These are phyloP conservation scores for Fusarium keratoplasticum DNA, from an alignment of 2,329 filamentous ascomycete species.

Conservation along the genomic window DNA sequence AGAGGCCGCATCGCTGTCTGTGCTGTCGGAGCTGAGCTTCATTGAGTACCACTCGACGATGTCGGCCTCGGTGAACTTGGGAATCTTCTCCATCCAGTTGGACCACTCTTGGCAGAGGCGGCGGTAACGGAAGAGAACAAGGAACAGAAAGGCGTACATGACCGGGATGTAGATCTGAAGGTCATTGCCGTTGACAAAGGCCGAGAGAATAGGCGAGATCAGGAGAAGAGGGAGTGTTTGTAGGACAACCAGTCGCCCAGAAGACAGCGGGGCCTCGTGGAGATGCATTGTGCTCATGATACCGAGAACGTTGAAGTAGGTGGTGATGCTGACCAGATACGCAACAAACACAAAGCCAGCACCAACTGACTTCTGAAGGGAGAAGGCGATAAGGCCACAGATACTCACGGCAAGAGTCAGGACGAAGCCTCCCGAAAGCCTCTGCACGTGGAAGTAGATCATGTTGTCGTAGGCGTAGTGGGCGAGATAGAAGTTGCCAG, in stretches of 20 bases:
- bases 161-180: conserved; percentile 26
- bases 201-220: conserved; percentile 26
- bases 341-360: conserved; percentile 29
- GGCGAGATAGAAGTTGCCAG: conserved; percentile 30
- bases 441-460: conserved; percentile 34
- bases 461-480: conserved; percentile 37
- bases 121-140: conserved; percentile 19
- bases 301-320: conserved; percentile 33
- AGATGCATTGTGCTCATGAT: conserved; percentile 36
- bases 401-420: conserved; percentile 12
- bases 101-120: conserved; percentile 30
- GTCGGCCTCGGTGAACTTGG: conserved; percentile 23
- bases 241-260: conserved; percentile 20
- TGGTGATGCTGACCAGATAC: conserved; percentile 26
- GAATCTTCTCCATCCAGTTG: conserved; percentile 32
- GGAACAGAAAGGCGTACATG: conserved; percentile 26
- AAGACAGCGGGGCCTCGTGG: conserved; percentile 18
- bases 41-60: conserved; percentile 27
- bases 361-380: conserved; percentile 15
- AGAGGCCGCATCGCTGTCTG: neutral
- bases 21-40: neutral
- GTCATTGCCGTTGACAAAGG: conserved; percentile 30
- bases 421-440: conserved; percentile 30
- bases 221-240: conserved; percentile 27
- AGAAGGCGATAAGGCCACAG: conserved; percentile 24